phyloP scores from a whole-genome alignment of 2,329 filamentous ascomycete species.

The Lachnellula suecica region DNA sequence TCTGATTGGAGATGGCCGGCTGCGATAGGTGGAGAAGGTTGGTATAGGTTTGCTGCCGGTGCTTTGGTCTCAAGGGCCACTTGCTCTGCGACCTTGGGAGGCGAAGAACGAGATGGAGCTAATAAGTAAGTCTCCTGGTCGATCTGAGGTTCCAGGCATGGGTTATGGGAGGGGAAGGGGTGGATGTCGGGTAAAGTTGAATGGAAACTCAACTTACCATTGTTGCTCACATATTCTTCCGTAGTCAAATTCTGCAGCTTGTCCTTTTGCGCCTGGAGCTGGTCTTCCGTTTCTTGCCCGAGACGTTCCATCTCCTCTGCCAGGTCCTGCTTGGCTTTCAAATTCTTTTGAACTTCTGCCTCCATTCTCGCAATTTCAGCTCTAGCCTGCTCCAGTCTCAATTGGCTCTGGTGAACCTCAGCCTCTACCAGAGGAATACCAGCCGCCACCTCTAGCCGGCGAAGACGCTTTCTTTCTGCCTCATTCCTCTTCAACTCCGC shows the following conservation, averaged over 20 bases:
- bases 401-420: slow-evolving; percentile 29
- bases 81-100: not conserved
- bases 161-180: not conserved
- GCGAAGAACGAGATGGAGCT: slow-evolving; percentile 10
- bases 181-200: not conserved
- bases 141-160: not conserved
- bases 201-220: slow-evolving; percentile 21
- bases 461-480: slow-evolving; percentile 30
- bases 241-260: slow-evolving; percentile 29
- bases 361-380: slow-evolving; percentile 33
- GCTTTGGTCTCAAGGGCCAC: not conserved
- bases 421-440: slow-evolving; percentile 33
- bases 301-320: slow-evolving; percentile 35
- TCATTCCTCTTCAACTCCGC: slow-evolving; percentile 24
- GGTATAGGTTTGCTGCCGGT: not conserved
- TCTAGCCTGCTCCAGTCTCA: slow-evolving; percentile 29
- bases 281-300: slow-evolving; percentile 33
- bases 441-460: slow-evolving; percentile 32
- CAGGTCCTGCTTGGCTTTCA: slow-evolving; percentile 33
- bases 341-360: slow-evolving; percentile 27
- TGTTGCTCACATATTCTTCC: slow-evolving; percentile 23
- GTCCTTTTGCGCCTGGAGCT: slow-evolving; percentile 34
- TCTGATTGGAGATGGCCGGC: not conserved
- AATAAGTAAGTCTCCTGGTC: slow-evolving; percentile 20
- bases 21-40: not conserved